phyloP scores from a whole-genome alignment of 768 basidiomycete species.

The Ephemerocybe angulata region DNA sequence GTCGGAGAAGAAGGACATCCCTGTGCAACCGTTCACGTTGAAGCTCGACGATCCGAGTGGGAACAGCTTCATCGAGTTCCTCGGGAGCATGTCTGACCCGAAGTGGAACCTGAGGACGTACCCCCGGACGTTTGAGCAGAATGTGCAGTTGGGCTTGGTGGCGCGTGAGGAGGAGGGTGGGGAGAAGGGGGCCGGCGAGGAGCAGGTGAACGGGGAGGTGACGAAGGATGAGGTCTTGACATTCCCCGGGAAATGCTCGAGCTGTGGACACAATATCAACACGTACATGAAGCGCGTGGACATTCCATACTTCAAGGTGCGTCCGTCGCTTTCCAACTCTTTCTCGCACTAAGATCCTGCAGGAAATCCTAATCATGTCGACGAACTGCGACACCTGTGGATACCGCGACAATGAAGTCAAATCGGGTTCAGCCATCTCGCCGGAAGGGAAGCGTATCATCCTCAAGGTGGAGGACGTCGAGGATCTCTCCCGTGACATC shows the following conservation, averaged over 20 bases:
- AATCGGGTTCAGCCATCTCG: slow-evolving; percentile 88
- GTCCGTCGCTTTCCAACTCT: slow-evolving; percentile 9
- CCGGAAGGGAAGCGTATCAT: slow-evolving; percentile 82
- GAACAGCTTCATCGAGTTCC: slow-evolving; percentile 94
- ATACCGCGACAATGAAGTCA: slow-evolving; percentile 97
- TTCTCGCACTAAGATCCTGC: not conserved
- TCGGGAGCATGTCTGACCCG: slow-evolving; percentile 82
- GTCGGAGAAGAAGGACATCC: slow-evolving; percentile 38
- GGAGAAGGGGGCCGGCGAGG: slow-evolving; percentile 5
- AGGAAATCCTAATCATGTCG: slow-evolving; percentile 98
- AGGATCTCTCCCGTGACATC: slow-evolving; percentile 90
- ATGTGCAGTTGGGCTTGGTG: slow-evolving; percentile 71
- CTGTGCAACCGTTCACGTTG: slow-evolving; percentile 74
- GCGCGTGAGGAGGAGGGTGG: slow-evolving; percentile 39
- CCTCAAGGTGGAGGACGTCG: slow-evolving; percentile 85
- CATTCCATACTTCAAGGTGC: slow-evolving; percentile 96
- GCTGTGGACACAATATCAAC: slow-evolving; percentile 77
- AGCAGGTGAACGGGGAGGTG: slow-evolving; percentile 14
- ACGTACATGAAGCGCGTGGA: slow-evolving; percentile 95
- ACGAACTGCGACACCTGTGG: slow-evolving; percentile 95
- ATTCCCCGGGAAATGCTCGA: slow-evolving; percentile 86
- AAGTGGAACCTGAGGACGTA: slow-evolving; percentile 91
- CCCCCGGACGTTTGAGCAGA: slow-evolving; percentile 74
- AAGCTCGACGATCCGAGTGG: slow-evolving; percentile 91
- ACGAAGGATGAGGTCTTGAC: slow-evolving; percentile 79